Conservation (phyloP, 2,329 filamentous ascomycete species). For the Ophiostoma perfectum region DNA sequence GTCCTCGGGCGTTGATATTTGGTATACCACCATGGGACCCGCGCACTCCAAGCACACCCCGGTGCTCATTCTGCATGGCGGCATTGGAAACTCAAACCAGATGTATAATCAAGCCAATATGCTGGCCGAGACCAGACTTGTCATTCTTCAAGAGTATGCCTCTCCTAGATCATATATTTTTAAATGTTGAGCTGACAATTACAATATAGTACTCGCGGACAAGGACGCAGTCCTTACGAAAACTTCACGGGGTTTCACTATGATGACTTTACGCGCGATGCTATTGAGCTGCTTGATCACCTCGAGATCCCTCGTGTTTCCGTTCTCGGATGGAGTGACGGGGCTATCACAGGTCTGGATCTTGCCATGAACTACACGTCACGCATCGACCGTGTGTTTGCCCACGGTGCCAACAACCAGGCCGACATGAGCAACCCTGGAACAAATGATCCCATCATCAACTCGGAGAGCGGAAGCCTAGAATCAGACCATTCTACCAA, state of each 20-base stretch:
- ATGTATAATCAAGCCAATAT: slow-evolving; percentile 14
- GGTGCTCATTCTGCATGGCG: slow-evolving; percentile 10
- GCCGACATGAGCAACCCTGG: slow-evolving; percentile 13
- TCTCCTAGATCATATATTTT: neutral
- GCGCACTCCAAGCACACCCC: slow-evolving; percentile 11
- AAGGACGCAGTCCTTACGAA: slow-evolving; percentile 8
- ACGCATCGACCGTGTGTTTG: slow-evolving; percentile 13
- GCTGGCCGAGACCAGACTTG: slow-evolving; percentile 13
- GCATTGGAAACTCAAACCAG: slow-evolving; percentile 12
- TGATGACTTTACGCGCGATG: slow-evolving; percentile 10
- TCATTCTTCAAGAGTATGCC: slow-evolving; percentile 14
- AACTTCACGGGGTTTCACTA: slow-evolving; percentile 14
- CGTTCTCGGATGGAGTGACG: slow-evolving; percentile 13
- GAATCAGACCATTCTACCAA: slow-evolving; percentile 11
- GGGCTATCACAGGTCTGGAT: slow-evolving; percentile 6
- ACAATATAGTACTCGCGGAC: slow-evolving; percentile 8
- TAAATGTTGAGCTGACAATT: neutral
- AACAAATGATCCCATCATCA: slow-evolving; percentile 12
- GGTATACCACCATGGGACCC: slow-evolving; percentile 13
- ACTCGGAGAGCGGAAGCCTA: slow-evolving; percentile 3
- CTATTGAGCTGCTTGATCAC: slow-evolving; percentile 12
- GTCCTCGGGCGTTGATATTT: slow-evolving; percentile 13
- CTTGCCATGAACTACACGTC: slow-evolving; percentile 14
- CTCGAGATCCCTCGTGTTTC: slow-evolving; percentile 1
- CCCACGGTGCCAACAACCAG: slow-evolving; percentile 14